Evolutionary conservation across 2,329 filamentous ascomycete genomes (phyloP), one percentile per base, ranked within the genome.

Genomic region (Phialophora expanda): DNA sequence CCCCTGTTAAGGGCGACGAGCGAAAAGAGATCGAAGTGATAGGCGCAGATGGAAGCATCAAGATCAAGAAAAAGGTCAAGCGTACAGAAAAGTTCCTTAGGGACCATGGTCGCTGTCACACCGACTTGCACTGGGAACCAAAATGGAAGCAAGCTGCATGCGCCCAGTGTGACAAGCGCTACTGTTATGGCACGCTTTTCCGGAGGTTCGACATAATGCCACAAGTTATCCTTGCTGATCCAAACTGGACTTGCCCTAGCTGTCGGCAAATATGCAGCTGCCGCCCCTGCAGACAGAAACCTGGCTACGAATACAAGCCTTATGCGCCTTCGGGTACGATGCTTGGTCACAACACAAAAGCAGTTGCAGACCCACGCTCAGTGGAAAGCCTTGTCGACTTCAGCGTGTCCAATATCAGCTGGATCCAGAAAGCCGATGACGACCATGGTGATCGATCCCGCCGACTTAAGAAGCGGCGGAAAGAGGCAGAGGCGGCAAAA

Each of bases 131-230:
- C 74, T 86, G 88, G 51, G 92, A 97, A 73, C 89, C 90, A 59
- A 87, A 84, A 22, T 97, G 96, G 86, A 93, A 92, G 73, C 87
- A 97, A 68, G 92, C 92, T 2, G 86, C 87, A 59, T 99, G 95
- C 77, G 88, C 87, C 0, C 86, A 84, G 8, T 98, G 95, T 74
- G 83, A 85, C 12, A 83, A 90, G 62, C 87, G 86, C 0, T 99
- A 96, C 75, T 98, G 95, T 76, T 99, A 96, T 74, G 94, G 94
- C n/a, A 90, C 90, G 17, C 83, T 99, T 1, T 98, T 93, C 78
- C 85, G 95, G 62, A 93, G 92, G 0, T 97, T 97, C 74, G 94
- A 98, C 76, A 86, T 93, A 75, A 90, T 92, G 85, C 95, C 95
- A 0, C 87, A 94, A 72, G 83, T 87, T 22, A 87, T 93, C 0